These are phyloP conservation scores for Trichoderma gamsii DNA, from an alignment of 495 filamentous ascomycete genomes.

Conservation along the genomic window DNA sequence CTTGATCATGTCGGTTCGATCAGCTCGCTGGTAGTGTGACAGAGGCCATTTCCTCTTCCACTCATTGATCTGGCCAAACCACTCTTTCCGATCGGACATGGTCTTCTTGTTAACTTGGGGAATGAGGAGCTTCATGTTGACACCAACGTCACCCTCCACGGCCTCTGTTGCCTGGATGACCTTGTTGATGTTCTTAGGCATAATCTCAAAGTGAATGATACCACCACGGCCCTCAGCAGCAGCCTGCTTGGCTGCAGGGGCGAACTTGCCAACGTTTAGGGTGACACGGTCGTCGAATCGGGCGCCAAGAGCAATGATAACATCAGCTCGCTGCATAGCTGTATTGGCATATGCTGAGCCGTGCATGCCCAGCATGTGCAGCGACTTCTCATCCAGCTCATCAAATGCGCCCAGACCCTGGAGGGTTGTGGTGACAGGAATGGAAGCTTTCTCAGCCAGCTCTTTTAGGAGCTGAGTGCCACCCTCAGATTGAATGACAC, in stretches of 20 bases:
- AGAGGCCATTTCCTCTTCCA: constrained; percentile 87
- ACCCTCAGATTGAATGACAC: constrained; percentile 56
- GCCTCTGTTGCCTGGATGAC: constrained; percentile 77
- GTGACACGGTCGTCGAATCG: constrained; percentile 80
- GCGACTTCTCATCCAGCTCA: constrained; percentile 66
- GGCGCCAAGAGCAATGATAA: constrained; percentile 69
- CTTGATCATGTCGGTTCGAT: constrained; percentile 67
- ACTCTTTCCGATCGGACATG: constrained; percentile 63
- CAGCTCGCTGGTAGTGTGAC: constrained; percentile 64
- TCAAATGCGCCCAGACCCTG: constrained; percentile 75
- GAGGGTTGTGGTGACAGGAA: constrained; percentile 73
- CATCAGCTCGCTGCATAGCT: constrained; percentile 71
- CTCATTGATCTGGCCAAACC: constrained; percentile 79
- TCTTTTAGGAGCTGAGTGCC: constrained; percentile 61
- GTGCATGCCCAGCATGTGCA: constrained; percentile 84
- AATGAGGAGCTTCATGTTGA: constrained; percentile 67
- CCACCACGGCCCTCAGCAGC: constrained; percentile 65
- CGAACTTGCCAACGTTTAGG: constrained; percentile 56
- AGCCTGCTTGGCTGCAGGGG: constrained; percentile 59
- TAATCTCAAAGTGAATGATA: constrained; percentile 75
- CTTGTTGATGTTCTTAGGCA: constrained; percentile 87
- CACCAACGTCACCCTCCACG: constrained; percentile 65
- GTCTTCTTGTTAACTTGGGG: constrained; percentile 53
- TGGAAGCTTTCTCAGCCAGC: constrained; percentile 64
- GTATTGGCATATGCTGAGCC: constrained; percentile 74